Base-by-base conservation (phyloP, 2,329 filamentous ascomycete genomes). In the Scedosporium minutisporum region DNA sequence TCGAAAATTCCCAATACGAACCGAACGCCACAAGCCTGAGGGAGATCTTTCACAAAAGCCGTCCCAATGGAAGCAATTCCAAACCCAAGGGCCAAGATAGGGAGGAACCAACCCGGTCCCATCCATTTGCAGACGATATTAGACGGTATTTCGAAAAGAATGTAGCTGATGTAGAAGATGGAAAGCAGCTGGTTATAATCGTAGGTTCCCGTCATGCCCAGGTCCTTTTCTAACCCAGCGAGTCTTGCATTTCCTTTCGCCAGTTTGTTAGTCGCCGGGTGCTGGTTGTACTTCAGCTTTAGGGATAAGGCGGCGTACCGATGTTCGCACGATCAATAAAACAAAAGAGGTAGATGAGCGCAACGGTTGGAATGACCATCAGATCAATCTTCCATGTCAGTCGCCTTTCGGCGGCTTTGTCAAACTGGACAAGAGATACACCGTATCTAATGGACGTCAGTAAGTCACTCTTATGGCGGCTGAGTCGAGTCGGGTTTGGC, bases 31-130 rank as follows among this genome's bases (percentile, higher is more conserved):
- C 78, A 84, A 2, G 77, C 72, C 21, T 76, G 72, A 1, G 78
- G 73, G 23, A 82, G 77, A 63, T 80, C 78, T 33, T 83, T 67
- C 10, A 88, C 85, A 66, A 88, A 90, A 0, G 83, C 88, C 0
- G 85, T 90, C 44, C 80, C 81, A 6, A 91, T 73, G 0, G 87
- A 89, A 57, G 76, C 77, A 55, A 85, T 75, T 5, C 86, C 88
- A 66, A 90, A 91, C 44, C 79, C 77, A 1, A 90, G 74, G 0
- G 85, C 82, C 38, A 82, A 83, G 4, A 76, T 70, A 0, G 88
- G 88, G 21, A 91, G 80, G 69, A 86, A 91, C 85, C 86, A 90
- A 44, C 87, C 87, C 0, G 88, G 88, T 0, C 88, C 88, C 3
- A 90, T 76, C 76, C 79, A 85, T 71, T 91, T 91, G 77, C 87